These are phyloP conservation scores for Zelopaecilomyces penicillatus DNA, from an alignment of 2,329 filamentous ascomycete species.

Conservation along the genomic window DNA sequence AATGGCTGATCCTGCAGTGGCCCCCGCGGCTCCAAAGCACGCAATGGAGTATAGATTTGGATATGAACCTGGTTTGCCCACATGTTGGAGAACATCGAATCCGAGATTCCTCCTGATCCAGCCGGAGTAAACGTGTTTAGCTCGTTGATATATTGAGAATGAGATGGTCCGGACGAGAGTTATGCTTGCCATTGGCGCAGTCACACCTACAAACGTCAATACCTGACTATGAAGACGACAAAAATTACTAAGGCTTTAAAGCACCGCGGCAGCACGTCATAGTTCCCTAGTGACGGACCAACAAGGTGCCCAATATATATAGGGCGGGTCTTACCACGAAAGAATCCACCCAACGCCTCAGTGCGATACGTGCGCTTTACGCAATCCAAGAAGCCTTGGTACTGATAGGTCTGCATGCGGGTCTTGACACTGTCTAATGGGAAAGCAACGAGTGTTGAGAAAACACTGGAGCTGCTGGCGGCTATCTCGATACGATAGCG, in stretches of 20 bases:
- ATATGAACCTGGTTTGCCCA: constrained; percentile 60
- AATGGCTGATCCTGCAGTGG: constrained; percentile 70
- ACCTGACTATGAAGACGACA: no score
- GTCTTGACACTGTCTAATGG: constrained; percentile 86
- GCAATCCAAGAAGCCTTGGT: constrained; percentile 65
- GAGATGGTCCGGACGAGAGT: constrained; percentile 70
- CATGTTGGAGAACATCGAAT: constrained; percentile 64
- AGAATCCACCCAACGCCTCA: constrained; percentile 69
- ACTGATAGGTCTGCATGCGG: constrained; percentile 81
- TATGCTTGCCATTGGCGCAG: constrained; percentile 71
- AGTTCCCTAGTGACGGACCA: constrained; percentile 4
- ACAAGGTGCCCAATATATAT: background rate
- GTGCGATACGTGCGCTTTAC: constrained; percentile 65
- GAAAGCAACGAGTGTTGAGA: constrained; percentile 74
- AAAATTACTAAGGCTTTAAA: no score
- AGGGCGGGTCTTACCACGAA: constrained; percentile 51
- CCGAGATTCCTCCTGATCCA: constrained; percentile 60
- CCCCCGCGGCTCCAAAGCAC: constrained; percentile 71
- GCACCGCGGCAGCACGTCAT: no score
- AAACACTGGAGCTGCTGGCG: constrained; percentile 66
- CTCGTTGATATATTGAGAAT: constrained; percentile 71
- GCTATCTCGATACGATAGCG: constrained; percentile 74
- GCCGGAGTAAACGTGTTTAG: constrained; percentile 64
- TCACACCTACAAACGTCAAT: constrained; percentile 48
- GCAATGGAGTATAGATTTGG: constrained; percentile 65